Evolutionary conservation across 179 eudicot species (phyloP), one percentile per base, ranked within the genome.

Genomic region (Camellia oleifera): DNA sequence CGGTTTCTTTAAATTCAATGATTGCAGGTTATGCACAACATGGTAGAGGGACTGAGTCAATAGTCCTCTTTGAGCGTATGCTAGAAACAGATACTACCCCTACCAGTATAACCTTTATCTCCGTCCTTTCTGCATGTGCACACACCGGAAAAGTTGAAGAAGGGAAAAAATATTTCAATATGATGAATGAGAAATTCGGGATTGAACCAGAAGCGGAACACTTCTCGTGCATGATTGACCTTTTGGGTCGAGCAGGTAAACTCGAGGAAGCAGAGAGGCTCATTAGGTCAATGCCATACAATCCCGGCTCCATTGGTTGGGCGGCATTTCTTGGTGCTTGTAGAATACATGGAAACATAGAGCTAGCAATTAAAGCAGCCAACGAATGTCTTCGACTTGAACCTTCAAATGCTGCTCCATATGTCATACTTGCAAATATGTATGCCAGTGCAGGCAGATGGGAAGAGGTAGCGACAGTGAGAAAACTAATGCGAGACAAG

Each of bases 161-260:
- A 86, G 98, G 97, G 6, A 82, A 82, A 78, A 84, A 84, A 48
- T 90, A 83, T 75, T 95, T 95, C 67, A 75, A 74, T 20, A 74
- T 89, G 81, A 92, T 95, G 97, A 83, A 66, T 44, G 83, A 83
- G 23, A 85, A 81, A 46, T 93, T 84, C 5, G 85, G 87, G 50
- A 87, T 95, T 70, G 85, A 85, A 56, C 95, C 98, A 68, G 92
- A 87, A 82, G 84, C 79, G 42, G 92, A 93, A 69, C 98, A 95
- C 69, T 93, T 84, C 79, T 85, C 98, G 4, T 95, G 98, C 90
- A 92, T 92, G 95, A 89, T 95, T 78, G 98, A 95, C 86, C 90
- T 95, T 86, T 81, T 92, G 60, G 97, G 98, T 20, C 87, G 99
- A 75, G 94, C 95, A 40, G 99, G 98, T 57, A 88, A 92, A 69